Base-by-base conservation (phyloP, 768 basidiomycete genomes). In the Infundibulicybe gibba region DNA sequence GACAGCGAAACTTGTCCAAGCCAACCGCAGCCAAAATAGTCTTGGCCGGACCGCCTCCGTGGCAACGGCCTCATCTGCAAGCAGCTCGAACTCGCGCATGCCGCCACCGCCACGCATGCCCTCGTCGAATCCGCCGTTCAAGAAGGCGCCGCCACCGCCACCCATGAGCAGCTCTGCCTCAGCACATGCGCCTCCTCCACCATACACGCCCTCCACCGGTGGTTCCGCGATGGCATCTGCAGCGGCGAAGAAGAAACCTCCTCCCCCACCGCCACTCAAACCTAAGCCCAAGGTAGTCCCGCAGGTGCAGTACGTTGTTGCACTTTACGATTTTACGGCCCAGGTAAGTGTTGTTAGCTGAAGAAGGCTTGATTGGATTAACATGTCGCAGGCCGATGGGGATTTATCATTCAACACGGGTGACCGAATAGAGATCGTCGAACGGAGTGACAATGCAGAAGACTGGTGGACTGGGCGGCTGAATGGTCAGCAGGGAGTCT, bases 381-480 rank as follows among this genome's bases (percentile, higher is more conserved):
- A 45, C 19, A 14, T 43, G 41, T 32, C 41, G 5, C 53, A 90
- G 81, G 90, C 94, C 34, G 92, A 89, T 0, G 95, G 95, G 1
- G 95, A 98, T 65, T 69, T 98, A 47, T 87, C 85, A 1, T 98
- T 98, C 71, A 81, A 74, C 51, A 80, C 82, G 13, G 95, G 95
- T 13, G 94, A 97, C 65, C 74, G 78, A 54, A 97, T 98, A 63
- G 92, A 95, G 67, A 72, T 98, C 45, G 76, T 97, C 32, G 85
- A 94, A 65, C 80, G 80, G 65, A 84, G 86, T 14, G 79, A 77
- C 6, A 94, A 83, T 57, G 61, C 84, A 20, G 91, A 98, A 61
- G 94, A 98, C 61, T 97, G 94, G 94, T 98, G 95, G 95, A 97
- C 94, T 20, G 94, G 95, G 6, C 77, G 80, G 57, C 44, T 95